Evolutionary conservation across 2,329 filamentous ascomycete species (phyloP).

Genomic region (Pseudogymnoascus sp.): DNA sequence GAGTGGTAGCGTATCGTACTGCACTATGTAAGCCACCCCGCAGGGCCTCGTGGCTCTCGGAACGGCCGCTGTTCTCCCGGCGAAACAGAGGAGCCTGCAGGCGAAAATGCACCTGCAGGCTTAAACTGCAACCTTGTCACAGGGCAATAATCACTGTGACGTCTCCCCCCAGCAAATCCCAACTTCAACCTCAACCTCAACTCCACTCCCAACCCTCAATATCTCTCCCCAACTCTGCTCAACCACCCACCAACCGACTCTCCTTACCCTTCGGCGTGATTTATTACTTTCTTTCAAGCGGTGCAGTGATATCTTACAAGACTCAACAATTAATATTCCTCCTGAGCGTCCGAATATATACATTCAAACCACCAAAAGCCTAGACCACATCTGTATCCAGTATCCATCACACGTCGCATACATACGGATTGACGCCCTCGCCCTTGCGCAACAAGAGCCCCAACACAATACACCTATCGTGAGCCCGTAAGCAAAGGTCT

Average conservation of each 20-base stretch:
- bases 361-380: not conserved
- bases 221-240: not conserved
- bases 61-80: not conserved
- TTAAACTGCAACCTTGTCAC: not conserved
- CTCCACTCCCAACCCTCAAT: not conserved
- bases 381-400: not conserved
- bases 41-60: not conserved
- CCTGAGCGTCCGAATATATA: not conserved
- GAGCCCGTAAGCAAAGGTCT: not conserved
- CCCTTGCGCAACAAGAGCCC: not conserved
- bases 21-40: not conserved
- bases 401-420: not conserved
- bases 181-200: not conserved
- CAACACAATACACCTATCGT: not conserved
- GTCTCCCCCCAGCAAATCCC: not conserved
- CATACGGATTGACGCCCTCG: not conserved
- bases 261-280: not conserved
- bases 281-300: constrained; percentile 9
- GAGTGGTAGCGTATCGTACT: no score
- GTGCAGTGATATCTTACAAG: not conserved
- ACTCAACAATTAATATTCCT: constrained; percentile 4
- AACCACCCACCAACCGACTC: constrained; percentile 1
- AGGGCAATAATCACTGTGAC: not conserved
- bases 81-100: not conserved
- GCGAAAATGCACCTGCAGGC: not conserved